These are phyloP conservation scores for Dothideomycetes sp. DNA, from an alignment of 2,329 filamentous ascomycete genomes.

Conservation along the genomic window DNA sequence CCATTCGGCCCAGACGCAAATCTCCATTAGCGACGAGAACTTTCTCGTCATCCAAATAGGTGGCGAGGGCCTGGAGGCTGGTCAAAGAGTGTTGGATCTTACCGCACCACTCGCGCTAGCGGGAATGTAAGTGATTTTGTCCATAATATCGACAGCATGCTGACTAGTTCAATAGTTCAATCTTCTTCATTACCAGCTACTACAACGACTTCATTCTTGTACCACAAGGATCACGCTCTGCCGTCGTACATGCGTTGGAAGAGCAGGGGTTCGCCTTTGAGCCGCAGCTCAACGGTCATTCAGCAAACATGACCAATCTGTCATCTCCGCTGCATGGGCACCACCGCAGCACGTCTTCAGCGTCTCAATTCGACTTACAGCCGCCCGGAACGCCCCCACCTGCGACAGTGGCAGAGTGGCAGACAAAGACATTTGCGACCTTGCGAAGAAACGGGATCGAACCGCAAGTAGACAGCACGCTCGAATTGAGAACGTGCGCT, in stretches of 20 bases:
- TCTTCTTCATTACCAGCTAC: constrained; percentile 98
- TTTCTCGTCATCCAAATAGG: constrained; percentile 86
- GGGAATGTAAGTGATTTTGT: constrained; percentile 51
- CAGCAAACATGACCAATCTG: constrained; percentile 34
- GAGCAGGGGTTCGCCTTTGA: constrained; percentile 77
- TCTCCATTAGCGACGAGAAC: constrained; percentile 70
- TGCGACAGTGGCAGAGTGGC: constrained; percentile 65
- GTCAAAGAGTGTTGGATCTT: constrained; percentile 80
- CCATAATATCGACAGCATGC: too few relatives aligned
- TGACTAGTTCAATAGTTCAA: constrained; percentile 43
- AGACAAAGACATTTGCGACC: constrained; percentile 71
- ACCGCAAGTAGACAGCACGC: constrained; percentile 55
- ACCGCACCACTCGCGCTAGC: constrained; percentile 85
- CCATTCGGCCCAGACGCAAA: constrained; percentile 26
- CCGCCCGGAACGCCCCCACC: constrained; percentile 62
- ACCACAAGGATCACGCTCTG: constrained; percentile 59
- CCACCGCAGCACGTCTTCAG: constrained; percentile 34
- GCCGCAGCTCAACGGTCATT: constrained; percentile 41
- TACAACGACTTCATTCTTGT: constrained; percentile 96
- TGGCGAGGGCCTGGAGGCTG: constrained; percentile 80
- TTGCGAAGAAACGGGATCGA: constrained; percentile 67
- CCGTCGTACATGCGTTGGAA: constrained; percentile 67
- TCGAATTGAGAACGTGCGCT: constrained; percentile 74
- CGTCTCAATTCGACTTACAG: constrained; percentile 35
- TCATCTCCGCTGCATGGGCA: constrained; percentile 46